phyloP scores from a whole-genome alignment of 2,329 filamentous ascomycete genomes.

The Curvularia eragrostidis region DNA sequence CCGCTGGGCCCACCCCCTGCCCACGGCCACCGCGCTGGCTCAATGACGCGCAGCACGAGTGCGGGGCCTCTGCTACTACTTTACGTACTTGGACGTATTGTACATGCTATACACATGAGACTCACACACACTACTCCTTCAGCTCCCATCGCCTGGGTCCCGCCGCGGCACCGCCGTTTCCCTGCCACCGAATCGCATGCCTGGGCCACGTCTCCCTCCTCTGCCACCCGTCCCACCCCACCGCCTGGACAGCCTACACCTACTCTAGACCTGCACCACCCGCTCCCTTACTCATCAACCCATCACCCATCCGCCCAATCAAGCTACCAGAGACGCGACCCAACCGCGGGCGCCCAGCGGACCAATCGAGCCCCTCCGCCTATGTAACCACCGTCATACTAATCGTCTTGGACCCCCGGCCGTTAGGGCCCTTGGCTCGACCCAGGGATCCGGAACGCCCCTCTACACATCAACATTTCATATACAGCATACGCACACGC shows the following conservation, averaged over 20 bases:
- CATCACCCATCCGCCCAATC: too few relatives aligned
- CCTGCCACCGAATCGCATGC: neutral
- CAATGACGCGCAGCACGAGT: conserved; percentile 27
- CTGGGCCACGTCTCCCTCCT: too few relatives aligned
- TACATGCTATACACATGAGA: neutral
- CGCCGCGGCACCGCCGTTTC: neutral
- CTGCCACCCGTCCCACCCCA: neutral
- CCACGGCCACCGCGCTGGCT: conserved; percentile 1
- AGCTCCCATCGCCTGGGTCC: neutral
- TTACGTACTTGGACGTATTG: too few relatives aligned
- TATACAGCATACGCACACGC: neutral
- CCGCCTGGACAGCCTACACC: conserved; percentile 8
- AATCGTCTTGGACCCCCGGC: neutral
- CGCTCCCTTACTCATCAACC: neutral
- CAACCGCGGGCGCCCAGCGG: conserved; percentile 4
- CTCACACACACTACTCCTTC: neutral
- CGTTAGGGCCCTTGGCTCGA: neutral
- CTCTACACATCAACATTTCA: neutral
- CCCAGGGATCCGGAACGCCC: neutral
- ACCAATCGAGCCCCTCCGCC: neutral
- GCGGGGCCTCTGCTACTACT: conserved; percentile 3
- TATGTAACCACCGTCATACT: neutral
- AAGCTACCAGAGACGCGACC: too few relatives aligned
- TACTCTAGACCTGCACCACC: neutral
- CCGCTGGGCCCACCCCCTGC: conserved; percentile 12